Percentiles rank a stretch among this genome's conserved stretches.
phyloP scores from a whole-genome alignment of 192 early-diverging fungal genomes.

The Coemansia sp. region DNA sequence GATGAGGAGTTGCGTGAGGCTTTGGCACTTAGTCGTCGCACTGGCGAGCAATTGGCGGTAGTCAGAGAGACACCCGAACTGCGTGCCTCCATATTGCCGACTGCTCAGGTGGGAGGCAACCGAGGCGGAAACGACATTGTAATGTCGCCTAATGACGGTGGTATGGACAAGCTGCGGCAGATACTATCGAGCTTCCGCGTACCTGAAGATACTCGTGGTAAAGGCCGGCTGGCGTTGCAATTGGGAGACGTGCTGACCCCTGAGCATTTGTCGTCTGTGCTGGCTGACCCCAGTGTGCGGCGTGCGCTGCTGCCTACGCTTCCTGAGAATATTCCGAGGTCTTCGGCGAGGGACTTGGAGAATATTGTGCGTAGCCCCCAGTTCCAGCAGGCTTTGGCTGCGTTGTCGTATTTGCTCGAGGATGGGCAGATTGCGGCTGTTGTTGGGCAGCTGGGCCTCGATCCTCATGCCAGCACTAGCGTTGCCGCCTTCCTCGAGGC shows the following conservation, averaged over 20 bases:
- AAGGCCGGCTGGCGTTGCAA: conserved; percentile 7
- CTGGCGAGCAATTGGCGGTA: conserved; percentile 41
- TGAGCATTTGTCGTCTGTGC: conserved; percentile 35
- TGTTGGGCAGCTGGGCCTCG: conserved; percentile 53
- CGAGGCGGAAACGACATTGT: conserved; percentile 37
- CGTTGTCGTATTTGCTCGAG: conserved; percentile 49
- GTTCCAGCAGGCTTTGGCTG: conserved; percentile 55
- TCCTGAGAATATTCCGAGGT: conserved; percentile 31
- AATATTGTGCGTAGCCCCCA: conserved; percentile 48
- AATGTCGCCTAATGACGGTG: conserved; percentile 19
- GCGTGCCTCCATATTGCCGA: conserved; percentile 12
- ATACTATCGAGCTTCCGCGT: conserved; percentile 33
- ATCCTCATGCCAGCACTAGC: conserved; percentile 43
- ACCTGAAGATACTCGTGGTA: conserved; percentile 13
- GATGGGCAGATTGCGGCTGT: conserved; percentile 54
- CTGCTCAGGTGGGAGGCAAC: conserved; percentile 43
- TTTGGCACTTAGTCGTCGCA: conserved; percentile 34
- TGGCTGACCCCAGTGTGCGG: conserved; percentile 38
- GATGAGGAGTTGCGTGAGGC: conserved; percentile 33
- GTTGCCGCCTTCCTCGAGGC: conserved; percentile 53
- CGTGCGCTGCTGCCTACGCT: conserved; percentile 48
- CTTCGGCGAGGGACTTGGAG: conserved; percentile 24
- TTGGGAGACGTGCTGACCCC: conserved; percentile 51
- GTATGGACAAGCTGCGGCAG: conserved; percentile 36
- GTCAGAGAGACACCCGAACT: conserved; percentile 27